Evolutionary conservation across 1,284 basidiomycete species (phyloP), one percentile per base, ranked within the genome.

Genomic region (Apiotrichum mycotoxinovorans): DNA sequence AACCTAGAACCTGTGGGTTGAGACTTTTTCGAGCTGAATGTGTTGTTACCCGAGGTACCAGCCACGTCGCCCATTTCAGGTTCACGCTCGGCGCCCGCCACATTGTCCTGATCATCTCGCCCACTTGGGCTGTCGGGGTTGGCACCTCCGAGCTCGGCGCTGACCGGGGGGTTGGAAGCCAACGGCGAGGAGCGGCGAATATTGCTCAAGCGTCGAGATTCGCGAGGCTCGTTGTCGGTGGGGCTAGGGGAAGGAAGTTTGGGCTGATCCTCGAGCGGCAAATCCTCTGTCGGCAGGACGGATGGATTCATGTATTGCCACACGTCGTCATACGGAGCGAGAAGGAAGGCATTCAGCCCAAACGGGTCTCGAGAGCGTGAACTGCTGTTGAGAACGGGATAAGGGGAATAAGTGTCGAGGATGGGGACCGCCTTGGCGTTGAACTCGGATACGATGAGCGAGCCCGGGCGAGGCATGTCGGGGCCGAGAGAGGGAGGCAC

Each of bases 321-420:
- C 11, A 67, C 48, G 7, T 60, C 52, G 45, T 73, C 72, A 15
- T 64, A 62, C 17, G 74, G 72, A 48, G 67, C 66, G 2, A 76
- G 60, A 1, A 76, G 66, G 56, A 61, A 76, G 1, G 66, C 63
- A 50, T 76, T 68, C 8, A 76, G 58, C 4, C 67, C 68, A 48
- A 70, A 70, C 0, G 74, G 72, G 57, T 76, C 74, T 3, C 61
- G 27, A 5, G 59, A 53, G 38, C 56, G 51, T 12, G 25, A 20
- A 15, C 61, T 54, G 23, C 62, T 66, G 17, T 66, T 63, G 49
- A 75, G 63, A 5, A 63, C 60, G 0, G 73, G 73, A 55, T 71
- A 75, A n/a, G 73, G 73, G 10, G 71, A 71, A 57, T 73, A 75
- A 8, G 71, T 54, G 47, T 58, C 52, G 52, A 58, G 54, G 11